These are phyloP conservation scores for Cystofilobasidium capitatum DNA, from an alignment of 768 basidiomycete genomes.

Conservation along the genomic window DNA sequence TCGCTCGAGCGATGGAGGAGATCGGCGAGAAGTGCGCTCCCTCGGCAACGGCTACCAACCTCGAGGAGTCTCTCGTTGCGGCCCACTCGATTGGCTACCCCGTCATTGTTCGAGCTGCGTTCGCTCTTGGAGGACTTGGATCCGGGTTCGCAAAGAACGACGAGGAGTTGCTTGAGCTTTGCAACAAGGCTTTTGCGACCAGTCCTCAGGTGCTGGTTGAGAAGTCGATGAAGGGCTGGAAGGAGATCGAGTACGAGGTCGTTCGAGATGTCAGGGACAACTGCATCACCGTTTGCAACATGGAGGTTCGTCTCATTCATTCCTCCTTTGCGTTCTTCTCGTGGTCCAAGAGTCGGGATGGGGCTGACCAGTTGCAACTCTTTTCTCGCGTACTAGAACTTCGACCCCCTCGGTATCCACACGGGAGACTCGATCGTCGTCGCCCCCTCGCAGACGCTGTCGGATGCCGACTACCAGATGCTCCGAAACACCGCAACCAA, in stretches of 20 bases:
- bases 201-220: constrained; percentile 95
- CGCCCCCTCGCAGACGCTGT: constrained; percentile 92
- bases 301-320: too few species aligned
- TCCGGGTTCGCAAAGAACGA: constrained; percentile 94
- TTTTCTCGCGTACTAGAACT: constrained; percentile 90
- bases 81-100: constrained; percentile 82
- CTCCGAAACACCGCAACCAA: constrained; percentile 93
- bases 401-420: constrained; percentile 96
- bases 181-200: constrained; percentile 79
- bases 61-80: constrained; percentile 71
- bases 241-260: constrained; percentile 98
- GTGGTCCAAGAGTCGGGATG: constrained; percentile 99
- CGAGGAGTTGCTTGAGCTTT: constrained; percentile 86
- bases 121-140: constrained; percentile 92
- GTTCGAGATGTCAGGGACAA: constrained; percentile 97
- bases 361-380: constrained; percentile 97
- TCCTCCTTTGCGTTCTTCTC: constrained; percentile 94
- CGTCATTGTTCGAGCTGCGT: constrained; percentile 92
- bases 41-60: constrained; percentile 74
- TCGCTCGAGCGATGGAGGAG: constrained; percentile 85
- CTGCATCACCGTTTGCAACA: constrained; percentile 76
- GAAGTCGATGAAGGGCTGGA: constrained; percentile 98
- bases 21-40: constrained; percentile 94
- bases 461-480: constrained; percentile 99
- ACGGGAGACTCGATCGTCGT: constrained; percentile 99